Percentiles rank a stretch among this genome's conserved stretches.
phyloP scores from a whole-genome alignment of 2,329 filamentous ascomycete species.

The Capronia americana region DNA sequence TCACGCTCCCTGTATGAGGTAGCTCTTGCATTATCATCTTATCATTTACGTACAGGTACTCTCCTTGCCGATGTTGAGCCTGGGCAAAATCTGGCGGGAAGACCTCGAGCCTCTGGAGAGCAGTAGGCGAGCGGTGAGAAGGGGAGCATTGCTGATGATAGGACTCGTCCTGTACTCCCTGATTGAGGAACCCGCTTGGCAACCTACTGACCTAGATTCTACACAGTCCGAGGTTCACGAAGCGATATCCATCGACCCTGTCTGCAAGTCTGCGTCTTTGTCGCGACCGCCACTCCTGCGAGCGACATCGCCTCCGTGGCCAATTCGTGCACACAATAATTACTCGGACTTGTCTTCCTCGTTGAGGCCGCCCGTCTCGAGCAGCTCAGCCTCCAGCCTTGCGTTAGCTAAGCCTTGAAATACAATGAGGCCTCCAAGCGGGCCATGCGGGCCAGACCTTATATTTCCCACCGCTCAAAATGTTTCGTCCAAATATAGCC shows the following conservation, averaged over 20 bases:
- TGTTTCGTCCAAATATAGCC: neutral
- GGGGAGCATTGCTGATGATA: neutral
- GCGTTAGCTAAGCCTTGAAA: constrained; percentile 1
- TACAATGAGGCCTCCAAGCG: constrained; percentile 1
- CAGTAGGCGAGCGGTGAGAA: neutral
- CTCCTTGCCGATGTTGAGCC: neutral
- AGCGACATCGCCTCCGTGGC: neutral
- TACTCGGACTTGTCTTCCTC: neutral
- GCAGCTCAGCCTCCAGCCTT: constrained; percentile 9
- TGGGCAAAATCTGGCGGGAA: neutral
- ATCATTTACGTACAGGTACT: neutral
- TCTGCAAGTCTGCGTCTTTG: neutral
- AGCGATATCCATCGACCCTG: neutral
- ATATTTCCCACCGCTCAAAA: neutral
- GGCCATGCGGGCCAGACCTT: constrained; percentile 8
- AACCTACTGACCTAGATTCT: neutral
- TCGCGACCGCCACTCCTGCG: neutral
- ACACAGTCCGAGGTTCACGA: neutral
- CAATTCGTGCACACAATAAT: neutral
- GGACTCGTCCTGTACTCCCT: neutral
- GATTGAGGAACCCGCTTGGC: neutral
- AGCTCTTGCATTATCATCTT: neutral
- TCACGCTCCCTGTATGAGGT: neutral
- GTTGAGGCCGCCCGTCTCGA: neutral
- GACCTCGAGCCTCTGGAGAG: neutral